A percentile compares a stretch with the other conserved stretches of the same genome.
These are phyloP conservation scores for Myxozyma udenii DNA, from an alignment of 805 yeast species.

Conservation along the genomic window DNA sequence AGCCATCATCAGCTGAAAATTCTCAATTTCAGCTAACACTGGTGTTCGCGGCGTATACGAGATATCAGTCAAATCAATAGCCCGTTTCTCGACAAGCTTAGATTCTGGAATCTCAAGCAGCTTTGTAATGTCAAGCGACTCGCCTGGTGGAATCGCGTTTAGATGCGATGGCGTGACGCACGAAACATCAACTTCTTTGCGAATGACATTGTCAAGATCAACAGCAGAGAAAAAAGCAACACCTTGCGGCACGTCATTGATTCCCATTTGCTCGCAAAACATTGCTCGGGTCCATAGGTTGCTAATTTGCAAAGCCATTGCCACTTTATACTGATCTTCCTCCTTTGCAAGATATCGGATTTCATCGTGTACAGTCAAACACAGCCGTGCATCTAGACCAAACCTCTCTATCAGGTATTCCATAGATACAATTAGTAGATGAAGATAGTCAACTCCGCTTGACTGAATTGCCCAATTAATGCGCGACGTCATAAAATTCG, in stretches of 20 bases:
- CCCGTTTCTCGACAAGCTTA: slow-evolving; percentile 3
- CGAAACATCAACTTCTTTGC: slow-evolving; percentile 90
- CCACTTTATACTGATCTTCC: slow-evolving; percentile 70
- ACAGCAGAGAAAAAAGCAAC: slow-evolving; percentile 95
- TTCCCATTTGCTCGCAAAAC: slow-evolving; percentile 89
- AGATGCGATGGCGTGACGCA: slow-evolving; percentile 90
- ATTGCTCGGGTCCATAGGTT: slow-evolving; percentile 96
- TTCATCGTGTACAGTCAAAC: slow-evolving; percentile 93
- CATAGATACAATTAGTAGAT: slow-evolving; percentile 80
- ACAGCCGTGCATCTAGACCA: slow-evolving; percentile 67
- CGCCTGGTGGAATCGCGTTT: slow-evolving; percentile 70
- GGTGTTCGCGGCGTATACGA: slow-evolving; percentile 18
- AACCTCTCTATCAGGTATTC: slow-evolving; percentile 68
- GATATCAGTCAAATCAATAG: slow-evolving; percentile 7
- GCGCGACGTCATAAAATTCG: slow-evolving; percentile 78
- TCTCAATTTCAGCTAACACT: slow-evolving; percentile 24
- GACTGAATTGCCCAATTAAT: slow-evolving; percentile 98
- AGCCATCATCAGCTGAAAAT: slow-evolving; percentile 10
- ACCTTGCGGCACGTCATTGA: slow-evolving; percentile 84
- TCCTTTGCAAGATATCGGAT: slow-evolving; percentile 74
- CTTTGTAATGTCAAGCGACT: slow-evolving; percentile 58
- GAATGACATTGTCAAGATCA: slow-evolving; percentile 79
- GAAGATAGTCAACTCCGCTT: slow-evolving; percentile 95
- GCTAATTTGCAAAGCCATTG: slow-evolving; percentile 79
- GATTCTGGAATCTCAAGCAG: slow-evolving; percentile 7